A percentile compares a stretch with the other conserved stretches of the same genome.
Conservation (phyloP, 306 rosid genomes). For the Trifolium fragiferum region DNA sequence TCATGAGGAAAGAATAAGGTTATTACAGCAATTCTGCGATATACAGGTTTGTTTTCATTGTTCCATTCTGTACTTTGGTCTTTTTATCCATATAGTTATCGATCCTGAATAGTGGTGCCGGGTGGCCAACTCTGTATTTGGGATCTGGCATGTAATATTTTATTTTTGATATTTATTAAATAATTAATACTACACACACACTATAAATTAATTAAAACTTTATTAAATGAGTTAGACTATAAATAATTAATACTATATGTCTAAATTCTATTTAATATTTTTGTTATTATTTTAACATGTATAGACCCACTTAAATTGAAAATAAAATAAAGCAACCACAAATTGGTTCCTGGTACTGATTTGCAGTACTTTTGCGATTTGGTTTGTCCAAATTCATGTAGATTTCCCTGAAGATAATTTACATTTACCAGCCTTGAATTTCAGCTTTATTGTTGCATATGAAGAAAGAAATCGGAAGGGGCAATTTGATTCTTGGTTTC, state of each 20-base stretch:
- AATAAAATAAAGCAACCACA: not conserved
- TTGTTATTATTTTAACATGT: not conserved
- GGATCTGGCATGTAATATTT: not conserved
- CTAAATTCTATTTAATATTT: not conserved
- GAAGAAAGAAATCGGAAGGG: slow-evolving; percentile 6
- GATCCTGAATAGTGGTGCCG: not conserved
- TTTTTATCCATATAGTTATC: not conserved
- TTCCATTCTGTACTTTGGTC: not conserved
- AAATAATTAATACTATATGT: not conserved
- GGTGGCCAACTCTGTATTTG: not conserved
- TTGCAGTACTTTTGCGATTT: not conserved
- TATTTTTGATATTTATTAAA: not conserved
- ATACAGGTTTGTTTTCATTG: slow-evolving; percentile 66
- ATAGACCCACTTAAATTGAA: not conserved
- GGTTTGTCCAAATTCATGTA: not conserved
- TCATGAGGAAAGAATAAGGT: slow-evolving; percentile 79
- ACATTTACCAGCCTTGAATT: not conserved
- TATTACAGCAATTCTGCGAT: slow-evolving; percentile 73
- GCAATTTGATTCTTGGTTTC: not conserved
- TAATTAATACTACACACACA: not conserved
- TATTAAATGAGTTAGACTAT: not conserved
- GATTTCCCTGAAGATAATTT: not conserved
- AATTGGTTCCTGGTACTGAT: not conserved
- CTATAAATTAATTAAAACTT: not conserved
- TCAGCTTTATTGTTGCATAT: not conserved